These are phyloP conservation scores for Xerocomellus amylosporus DNA, from an alignment of 768 basidiomycete species.

Conservation along the genomic window DNA sequence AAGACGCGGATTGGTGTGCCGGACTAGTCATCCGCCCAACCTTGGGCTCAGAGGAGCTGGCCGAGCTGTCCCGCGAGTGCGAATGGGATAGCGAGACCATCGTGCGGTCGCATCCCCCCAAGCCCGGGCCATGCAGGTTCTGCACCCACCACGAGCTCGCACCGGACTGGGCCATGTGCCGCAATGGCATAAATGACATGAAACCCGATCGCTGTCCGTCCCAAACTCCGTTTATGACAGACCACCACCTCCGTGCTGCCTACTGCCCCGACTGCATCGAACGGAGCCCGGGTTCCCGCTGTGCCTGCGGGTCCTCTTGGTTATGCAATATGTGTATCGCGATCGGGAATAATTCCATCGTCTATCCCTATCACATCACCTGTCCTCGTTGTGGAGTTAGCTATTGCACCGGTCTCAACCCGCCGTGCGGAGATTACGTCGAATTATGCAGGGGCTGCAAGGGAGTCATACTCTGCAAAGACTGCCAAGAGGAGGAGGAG, in stretches of 20 bases:
- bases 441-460: constrained; percentile 9
- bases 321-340: constrained; percentile 5
- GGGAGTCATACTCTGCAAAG: background rate
- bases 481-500: constrained; percentile 14
- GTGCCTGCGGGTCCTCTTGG: background rate
- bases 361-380: background rate
- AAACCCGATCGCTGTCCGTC: constrained; percentile 5
- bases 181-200: background rate
- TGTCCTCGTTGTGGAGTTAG: constrained; percentile 15
- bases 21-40: constrained; percentile 10
- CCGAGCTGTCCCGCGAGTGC: background rate
- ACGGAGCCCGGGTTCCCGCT: background rate
- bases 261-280: constrained; percentile 10
- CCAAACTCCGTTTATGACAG: background rate
- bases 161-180: background rate
- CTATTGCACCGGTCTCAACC: background rate
- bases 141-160: background rate
- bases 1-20: constrained; percentile 16
- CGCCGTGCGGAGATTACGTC: background rate
- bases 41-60: constrained; percentile 2
- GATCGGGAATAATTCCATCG: background rate
- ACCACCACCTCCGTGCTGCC: background rate
- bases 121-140: constrained; percentile 6
- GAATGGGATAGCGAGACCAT: constrained; percentile 10
- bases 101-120: constrained; percentile 14